Evolutionary conservation across 495 filamentous ascomycete species (phyloP).

Genomic region (Daldinia caldariorum): DNA sequence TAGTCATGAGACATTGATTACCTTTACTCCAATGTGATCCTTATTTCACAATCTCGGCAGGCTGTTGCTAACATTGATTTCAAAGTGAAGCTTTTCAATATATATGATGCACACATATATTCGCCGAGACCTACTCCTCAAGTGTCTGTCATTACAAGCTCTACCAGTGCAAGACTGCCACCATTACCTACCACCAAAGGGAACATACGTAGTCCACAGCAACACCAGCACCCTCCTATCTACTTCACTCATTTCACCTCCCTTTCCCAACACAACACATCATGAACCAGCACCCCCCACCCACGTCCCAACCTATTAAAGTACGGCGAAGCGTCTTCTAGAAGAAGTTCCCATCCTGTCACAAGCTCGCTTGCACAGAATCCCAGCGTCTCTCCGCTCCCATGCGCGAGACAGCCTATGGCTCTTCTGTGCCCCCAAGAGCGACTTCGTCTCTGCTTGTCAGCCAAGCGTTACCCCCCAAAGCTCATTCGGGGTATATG

Average conservation of each 20-base stretch:
- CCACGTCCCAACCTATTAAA: not conserved
- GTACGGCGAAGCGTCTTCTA: not conserved
- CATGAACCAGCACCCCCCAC: not conserved
- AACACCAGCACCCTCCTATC: not conserved
- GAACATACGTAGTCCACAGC: not conserved
- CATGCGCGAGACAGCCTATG: not conserved
- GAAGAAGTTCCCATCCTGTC: not conserved
- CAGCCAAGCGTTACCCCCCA: constrained; percentile 16
- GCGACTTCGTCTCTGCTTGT: constrained; percentile 1
- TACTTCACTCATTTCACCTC: not conserved
- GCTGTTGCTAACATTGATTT: not conserved
- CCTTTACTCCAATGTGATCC: not conserved
- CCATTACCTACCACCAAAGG: not conserved
- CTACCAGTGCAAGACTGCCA: not conserved
- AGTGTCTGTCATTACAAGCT: not conserved
- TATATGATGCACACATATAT: not conserved
- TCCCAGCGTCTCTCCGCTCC: not conserved
- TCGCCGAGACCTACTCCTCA: not conserved
- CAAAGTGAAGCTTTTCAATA: not conserved
- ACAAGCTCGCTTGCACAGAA: constrained; percentile 1
- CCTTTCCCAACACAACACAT: not conserved
- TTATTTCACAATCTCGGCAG: not conserved
- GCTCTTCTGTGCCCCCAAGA: not conserved
- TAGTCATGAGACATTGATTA: not conserved
- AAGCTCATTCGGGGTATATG: not conserved